A percentile compares a stretch with the other conserved stretches of the same genome.
Evolutionary conservation across 495 filamentous ascomycete genomes (phyloP).

Genomic region (Penicillium canescens): DNA sequence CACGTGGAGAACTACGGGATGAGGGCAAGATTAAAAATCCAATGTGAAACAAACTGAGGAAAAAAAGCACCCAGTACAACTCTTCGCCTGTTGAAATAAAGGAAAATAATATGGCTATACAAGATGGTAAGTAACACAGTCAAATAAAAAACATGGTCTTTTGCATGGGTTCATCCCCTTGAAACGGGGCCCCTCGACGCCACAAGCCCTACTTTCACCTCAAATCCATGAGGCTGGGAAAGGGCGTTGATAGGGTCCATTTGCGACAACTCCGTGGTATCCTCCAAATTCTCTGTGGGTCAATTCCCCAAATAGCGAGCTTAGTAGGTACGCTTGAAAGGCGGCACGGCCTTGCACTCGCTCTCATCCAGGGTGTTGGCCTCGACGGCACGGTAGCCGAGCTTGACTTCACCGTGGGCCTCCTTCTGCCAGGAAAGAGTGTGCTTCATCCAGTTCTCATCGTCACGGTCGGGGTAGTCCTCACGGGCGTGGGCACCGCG

Average conservation of each 20-base stretch:
- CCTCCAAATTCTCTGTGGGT: slow-evolving; percentile 8
- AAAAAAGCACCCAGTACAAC: slow-evolving; percentile 42
- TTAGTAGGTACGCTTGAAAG: slow-evolving; percentile 85
- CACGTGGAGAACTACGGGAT: slow-evolving; percentile 16
- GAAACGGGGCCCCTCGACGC: slow-evolving; percentile 12
- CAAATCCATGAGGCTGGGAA: slow-evolving; percentile 4
- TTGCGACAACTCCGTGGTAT: slow-evolving; percentile 28
- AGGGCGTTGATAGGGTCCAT: slow-evolving; percentile 7
- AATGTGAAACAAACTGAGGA: slow-evolving; percentile 37
- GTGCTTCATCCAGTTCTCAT: slow-evolving; percentile 98
- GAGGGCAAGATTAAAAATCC: slow-evolving; percentile 28
- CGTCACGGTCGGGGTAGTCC: slow-evolving; percentile 91
- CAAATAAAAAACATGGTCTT: slow-evolving; percentile 39
- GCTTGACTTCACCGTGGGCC: slow-evolving; percentile 74
- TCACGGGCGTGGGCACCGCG: slow-evolving; percentile 94
- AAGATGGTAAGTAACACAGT: slow-evolving; percentile 43
- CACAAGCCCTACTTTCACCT: slow-evolving; percentile 11
- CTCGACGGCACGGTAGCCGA: slow-evolving; percentile 77
- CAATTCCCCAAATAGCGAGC: slow-evolving; percentile 2
- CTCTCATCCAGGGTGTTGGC: slow-evolving; percentile 79
- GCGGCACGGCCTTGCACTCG: slow-evolving; percentile 86
- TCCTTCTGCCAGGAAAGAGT: slow-evolving; percentile 91
- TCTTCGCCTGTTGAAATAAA: slow-evolving; percentile 43
- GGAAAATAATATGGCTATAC: slow-evolving; percentile 47
- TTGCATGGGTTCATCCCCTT: slow-evolving; percentile 36